Base-by-base conservation (phyloP, 2,329 filamentous ascomycete genomes). In the Aspergillus fumigatiaffinis region DNA sequence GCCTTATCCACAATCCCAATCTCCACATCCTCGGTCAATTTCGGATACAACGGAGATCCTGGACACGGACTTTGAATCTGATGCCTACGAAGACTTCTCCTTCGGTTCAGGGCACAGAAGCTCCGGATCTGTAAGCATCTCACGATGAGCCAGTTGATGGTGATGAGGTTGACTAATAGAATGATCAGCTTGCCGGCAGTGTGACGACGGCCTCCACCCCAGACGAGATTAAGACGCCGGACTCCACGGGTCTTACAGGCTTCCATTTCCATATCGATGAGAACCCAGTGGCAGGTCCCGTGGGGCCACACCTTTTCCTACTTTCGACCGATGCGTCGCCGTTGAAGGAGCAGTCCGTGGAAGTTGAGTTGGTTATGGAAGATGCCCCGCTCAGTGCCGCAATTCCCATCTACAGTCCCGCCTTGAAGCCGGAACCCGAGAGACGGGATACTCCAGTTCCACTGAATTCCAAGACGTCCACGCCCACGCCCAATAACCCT, bases 151-250 rank as follows among this genome's bases (percentile, higher is more conserved):
- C 35, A 17, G 3, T 35, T 50, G 4, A 2, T 2, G 54, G 12
- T 46, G 20, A 26, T 4, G 6, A 17, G 2, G 21, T 20, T 23
- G 10, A 29, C 59, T 61, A 51, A 61, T 29, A 10, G 21, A 42
- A n/a, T n/a, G 2, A 7, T 41, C 69, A 92, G 89, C 82, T 84
- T 60, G 83, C 89, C 67, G 85, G 85, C 58, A 95, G 91, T 78
- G 86, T 92, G 70, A 93, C 91, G 3, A 96, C 92, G 2, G 80
- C 94, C 41, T 96, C 92, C 6, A 93, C 91, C 1, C 92, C 89
- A 67, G 91, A 95, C 68, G 92, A 96, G 71, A 82, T 87, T 3
- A 85, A 85, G 29, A 96, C 92, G 26, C 92, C 92, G 20, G 83
- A 85, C 60, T 88, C 88, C 49, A 81, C 81, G 63, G 80, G 84